Evolutionary conservation across 306 rosid species (phyloP), one percentile per base, ranked within the genome.

Genomic region (Luffa acutangula): DNA sequence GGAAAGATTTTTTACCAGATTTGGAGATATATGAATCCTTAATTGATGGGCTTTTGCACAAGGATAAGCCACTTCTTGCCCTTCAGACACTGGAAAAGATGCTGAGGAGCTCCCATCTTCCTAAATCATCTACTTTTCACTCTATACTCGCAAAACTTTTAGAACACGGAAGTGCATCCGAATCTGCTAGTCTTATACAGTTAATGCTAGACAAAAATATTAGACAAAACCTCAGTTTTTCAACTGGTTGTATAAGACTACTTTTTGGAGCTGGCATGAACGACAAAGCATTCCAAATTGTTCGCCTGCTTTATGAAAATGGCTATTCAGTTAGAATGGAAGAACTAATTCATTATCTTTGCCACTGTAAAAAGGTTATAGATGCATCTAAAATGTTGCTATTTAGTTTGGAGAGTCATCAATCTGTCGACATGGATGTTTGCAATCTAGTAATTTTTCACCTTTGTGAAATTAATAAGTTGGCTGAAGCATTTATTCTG

Each of bases 81-180:
- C 87, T 86, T 64, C 84, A 80, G 78, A 86, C 93, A 57, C 79
- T 93, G 45, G 91, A 91, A 85, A 93, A 89, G 88, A 93, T 93
- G 98, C 76, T 93, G 36, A 91, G 82, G 85, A 93, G 98, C 83
- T 84, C 89, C 66, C 86, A 91, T 85, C 82, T 82, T 81, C 96
- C 97, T 8, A 71, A 80, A 83, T 83, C 95, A 18, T 81, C 84
- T 25, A 88, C 89, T n/a, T 91, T 90, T 84, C 93, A 93, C 85
- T 81, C 89, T 77, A 59, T 93, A 83, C 86, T 91, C 64, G 84
- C 86, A 11, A 87, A 83, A 73, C 98, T 91, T 60, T 56, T 93
- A 81, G 88, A 88, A 83, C 86, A 83, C 63, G 85, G 86, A 13
- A 86, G 79, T 85, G 85, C 85, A n/a, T 77, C 39, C 12, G 95